Evolutionary conservation across 2,329 filamentous ascomycete genomes (phyloP), one percentile per base, ranked within the genome.

Genomic region (Sclerotinia nivalis): DNA sequence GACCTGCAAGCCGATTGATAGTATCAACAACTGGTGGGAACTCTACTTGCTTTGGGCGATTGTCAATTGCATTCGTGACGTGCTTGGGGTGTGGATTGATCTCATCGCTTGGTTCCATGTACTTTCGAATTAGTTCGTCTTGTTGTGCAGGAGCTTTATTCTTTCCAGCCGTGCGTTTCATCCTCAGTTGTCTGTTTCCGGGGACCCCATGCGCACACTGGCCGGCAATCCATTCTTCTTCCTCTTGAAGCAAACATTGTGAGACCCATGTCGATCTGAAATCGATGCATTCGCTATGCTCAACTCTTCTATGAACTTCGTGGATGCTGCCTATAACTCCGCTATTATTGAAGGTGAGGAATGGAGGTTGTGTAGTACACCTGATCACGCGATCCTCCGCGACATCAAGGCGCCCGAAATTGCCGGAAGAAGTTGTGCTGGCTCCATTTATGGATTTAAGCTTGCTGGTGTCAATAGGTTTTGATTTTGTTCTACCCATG

Each of bases 261-360:
- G 61, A 52, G 34, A 50, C 50, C 61, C 61, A 64, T 40, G 34
- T 64, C 15, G 61, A 40, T 25, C 34, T 64, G 9, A 64, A 40
- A 28, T 52, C 47, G 31, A 64, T 64, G 22, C 13, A 12, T 8
- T 64, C 47, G 25, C 4, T 25, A 31, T 10, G 4, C 6, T 47
- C 25, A 13, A n/a, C 28, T 52, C 7, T 37, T 28, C 15, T 52
- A 15, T 40, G 31, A 40, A 37, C 0, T 25, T 22, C 5, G 40
- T 47, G n/a, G 31, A 64, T 40, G 22, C 15, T 7, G 1, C 34
- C 20, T n/a, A 64, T 64, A 18, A 18, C 4, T 20, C 47, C 47
- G 15, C 34, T 37, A 3, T 64, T 20, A 9, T n/a, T 50, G 22
- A 64, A 52, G 5, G 61, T 22, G 61, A 64, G 22, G n/a, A 52